Evolutionary conservation across 495 filamentous ascomycete genomes (phyloP), one percentile per base, ranked within the genome.

Genomic region (Astrothelium macrocarpum): DNA sequence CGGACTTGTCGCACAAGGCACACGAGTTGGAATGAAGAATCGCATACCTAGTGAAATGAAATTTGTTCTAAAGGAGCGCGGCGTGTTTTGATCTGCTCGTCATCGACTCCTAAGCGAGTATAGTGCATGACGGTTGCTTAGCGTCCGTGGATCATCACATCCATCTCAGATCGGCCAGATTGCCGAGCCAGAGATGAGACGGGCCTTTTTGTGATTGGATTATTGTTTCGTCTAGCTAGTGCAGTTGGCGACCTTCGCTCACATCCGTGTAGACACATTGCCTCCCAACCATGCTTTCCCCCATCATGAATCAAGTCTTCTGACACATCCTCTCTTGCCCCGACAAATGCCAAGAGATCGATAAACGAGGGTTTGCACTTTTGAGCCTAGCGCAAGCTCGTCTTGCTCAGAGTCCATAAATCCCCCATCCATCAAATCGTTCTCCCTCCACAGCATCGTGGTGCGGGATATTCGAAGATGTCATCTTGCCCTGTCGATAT

Each of bases 371-470:
- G 34, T 14, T n/a, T n/a, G 34, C 5, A 14, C 14, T 39, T 39
- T 14, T 14, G 34, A 39, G 34, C 34, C 34, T 5, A 39, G 28
- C 28, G 25, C 12, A 23, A 7, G 7, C 26, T 11, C 23, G 31
- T 20, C 25, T 18, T 20, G 11, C 31, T 67, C 43, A 67, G n/a
- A 67, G 58, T 25, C 61, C 64, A 61, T 72, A 69, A 43, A 66
- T 62, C 20, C 68, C 66, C 71, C 71, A 73, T 23, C 64, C 71
- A 63, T 68, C 67, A 26, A 73, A 64, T n/a, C 53, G 53, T 28
- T 14, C 32, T 39, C 32, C 59, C 32, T 70, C 64, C 60, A 56
- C 59, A 70, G 26, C 66, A 68, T 39, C 29, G 60, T 20, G 4
- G 18, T 20, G 34, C 34, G 1, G 18, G 25, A 26, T 46, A 20